Evolutionary conservation across 2,329 filamentous ascomycete genomes (phyloP).

Genomic region (Pseudogymnoascus sp.): DNA sequence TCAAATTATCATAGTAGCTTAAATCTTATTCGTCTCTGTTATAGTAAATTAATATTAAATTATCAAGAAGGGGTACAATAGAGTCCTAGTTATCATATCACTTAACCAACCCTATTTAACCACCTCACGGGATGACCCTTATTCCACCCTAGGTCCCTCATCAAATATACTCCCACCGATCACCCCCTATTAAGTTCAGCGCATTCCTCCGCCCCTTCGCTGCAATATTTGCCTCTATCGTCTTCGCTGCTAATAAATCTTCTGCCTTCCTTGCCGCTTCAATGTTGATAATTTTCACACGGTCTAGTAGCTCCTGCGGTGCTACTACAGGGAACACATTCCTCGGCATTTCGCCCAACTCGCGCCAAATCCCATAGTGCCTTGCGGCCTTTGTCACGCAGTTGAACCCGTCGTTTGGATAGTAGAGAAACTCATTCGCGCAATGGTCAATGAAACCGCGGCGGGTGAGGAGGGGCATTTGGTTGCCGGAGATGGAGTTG

Average conservation of each 20-base stretch:
- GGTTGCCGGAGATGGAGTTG: slow-evolving; percentile 18
- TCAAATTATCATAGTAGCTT: too few relatives aligned
- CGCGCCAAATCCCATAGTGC: slow-evolving; percentile 22
- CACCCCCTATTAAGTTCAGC: not conserved
- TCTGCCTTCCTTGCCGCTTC: not conserved
- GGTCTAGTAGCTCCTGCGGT: slow-evolving; percentile 12
- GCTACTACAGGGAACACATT: slow-evolving; percentile 18
- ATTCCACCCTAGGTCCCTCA: not conserved
- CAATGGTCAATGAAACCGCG: slow-evolving; percentile 54
- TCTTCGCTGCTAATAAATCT: not conserved
- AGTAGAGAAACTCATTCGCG: slow-evolving; percentile 20
- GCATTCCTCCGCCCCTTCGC: not conserved
- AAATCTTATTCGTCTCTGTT: too few relatives aligned
- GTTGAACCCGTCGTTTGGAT: slow-evolving; percentile 17
- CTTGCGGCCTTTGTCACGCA: slow-evolving; percentile 17
- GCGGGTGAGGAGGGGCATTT: slow-evolving; percentile 45
- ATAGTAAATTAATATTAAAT: too few relatives aligned
- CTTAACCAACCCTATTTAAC: too few relatives aligned
- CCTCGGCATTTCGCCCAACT: slow-evolving; percentile 21
- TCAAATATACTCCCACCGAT: not conserved
- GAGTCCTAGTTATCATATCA: too few relatives aligned
- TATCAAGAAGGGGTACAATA: too few relatives aligned
- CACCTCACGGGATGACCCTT: too few relatives aligned
- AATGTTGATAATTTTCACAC: slow-evolving; percentile 6
- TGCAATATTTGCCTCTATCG: not conserved